These are phyloP conservation scores for Rubia yunnanensis DNA, from an alignment of 257 asterid genomes.

Conservation along the genomic window DNA sequence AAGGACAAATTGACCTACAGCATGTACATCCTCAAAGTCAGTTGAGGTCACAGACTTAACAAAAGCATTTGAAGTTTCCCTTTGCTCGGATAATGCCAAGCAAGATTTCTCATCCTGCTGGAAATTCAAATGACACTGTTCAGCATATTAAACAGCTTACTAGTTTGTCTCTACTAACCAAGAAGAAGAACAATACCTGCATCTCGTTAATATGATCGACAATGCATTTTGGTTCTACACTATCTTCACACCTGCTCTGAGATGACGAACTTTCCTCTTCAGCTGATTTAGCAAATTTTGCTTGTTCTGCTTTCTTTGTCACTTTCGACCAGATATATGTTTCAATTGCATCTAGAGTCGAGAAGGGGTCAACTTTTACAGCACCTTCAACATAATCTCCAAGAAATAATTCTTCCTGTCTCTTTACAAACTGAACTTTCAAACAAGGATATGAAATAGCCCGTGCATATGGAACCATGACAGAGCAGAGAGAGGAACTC, in stretches of 20 bases:
- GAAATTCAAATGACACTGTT: constrained; percentile 8
- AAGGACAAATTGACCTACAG: constrained; percentile 34
- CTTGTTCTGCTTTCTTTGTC: constrained; percentile 25
- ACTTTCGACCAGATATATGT: constrained; percentile 60
- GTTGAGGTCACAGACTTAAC: constrained; percentile 15
- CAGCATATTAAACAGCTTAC: constrained; percentile 1
- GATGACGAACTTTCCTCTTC: constrained; percentile 32
- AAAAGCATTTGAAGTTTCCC: constrained; percentile 21
- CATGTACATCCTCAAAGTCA: constrained; percentile 22
- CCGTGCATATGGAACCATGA: constrained; percentile 66
- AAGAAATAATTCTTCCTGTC: constrained; percentile 42
- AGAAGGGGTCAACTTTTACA: constrained; percentile 81
- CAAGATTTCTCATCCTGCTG: constrained; percentile 32
- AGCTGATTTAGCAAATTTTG: constrained; percentile 21
- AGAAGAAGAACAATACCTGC: constrained; percentile 29
- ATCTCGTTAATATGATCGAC: constrained; percentile 23
- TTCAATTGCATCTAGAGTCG: constrained; percentile 55
- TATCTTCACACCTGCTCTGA: constrained; percentile 29
- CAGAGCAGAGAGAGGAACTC: constrained; percentile 68
- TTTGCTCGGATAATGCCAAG: constrained; percentile 29
- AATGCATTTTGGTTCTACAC: constrained; percentile 24
- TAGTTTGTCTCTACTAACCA: background rate
- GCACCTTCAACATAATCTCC: constrained; percentile 41
- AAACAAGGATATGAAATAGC: constrained; percentile 62
- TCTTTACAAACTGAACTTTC: constrained; percentile 72